These are phyloP conservation scores for Arabis alpina DNA, from an alignment of 345 rosid species.

Conservation along the genomic window DNA sequence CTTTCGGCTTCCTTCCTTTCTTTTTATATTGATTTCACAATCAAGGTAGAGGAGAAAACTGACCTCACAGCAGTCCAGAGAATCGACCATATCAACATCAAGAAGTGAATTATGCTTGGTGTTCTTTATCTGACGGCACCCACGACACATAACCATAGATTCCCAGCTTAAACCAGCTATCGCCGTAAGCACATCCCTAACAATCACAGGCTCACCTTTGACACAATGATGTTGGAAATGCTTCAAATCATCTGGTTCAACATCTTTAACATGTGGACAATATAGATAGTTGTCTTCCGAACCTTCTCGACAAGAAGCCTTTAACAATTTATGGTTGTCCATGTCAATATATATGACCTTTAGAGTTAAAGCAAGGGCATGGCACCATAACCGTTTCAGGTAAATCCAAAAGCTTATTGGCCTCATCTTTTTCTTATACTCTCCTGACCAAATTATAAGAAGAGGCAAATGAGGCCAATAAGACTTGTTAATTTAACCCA, in stretches of 20 bases:
- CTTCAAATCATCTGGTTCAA: slow-evolving; percentile 46
- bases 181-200: slow-evolving; percentile 60
- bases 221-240: slow-evolving; percentile 84
- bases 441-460: too few species aligned
- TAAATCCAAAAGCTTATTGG: slow-evolving; percentile 6
- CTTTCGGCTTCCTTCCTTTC: too few species aligned
- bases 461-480: too few species aligned
- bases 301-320: slow-evolving; percentile 64
- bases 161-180: slow-evolving; percentile 82
- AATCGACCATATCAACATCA: too few species aligned
- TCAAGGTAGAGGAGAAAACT: too few species aligned
- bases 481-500: too few species aligned
- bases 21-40: too few species aligned
- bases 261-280: slow-evolving; percentile 54
- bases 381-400: slow-evolving; percentile 17
- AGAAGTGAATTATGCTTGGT: too few species aligned
- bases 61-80: too few species aligned
- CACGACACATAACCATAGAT: slow-evolving; percentile 84
- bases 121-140: too few species aligned
- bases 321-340: slow-evolving; percentile 38
- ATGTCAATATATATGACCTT: slow-evolving; percentile 43
- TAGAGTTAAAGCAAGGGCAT: slow-evolving; percentile 56
- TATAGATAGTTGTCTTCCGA: slow-evolving; percentile 63
- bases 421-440: too few species aligned
- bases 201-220: slow-evolving; percentile 76